phyloP scores from a whole-genome alignment of 2,329 filamentous ascomycete species.

The Leptosphaerulina australis region DNA sequence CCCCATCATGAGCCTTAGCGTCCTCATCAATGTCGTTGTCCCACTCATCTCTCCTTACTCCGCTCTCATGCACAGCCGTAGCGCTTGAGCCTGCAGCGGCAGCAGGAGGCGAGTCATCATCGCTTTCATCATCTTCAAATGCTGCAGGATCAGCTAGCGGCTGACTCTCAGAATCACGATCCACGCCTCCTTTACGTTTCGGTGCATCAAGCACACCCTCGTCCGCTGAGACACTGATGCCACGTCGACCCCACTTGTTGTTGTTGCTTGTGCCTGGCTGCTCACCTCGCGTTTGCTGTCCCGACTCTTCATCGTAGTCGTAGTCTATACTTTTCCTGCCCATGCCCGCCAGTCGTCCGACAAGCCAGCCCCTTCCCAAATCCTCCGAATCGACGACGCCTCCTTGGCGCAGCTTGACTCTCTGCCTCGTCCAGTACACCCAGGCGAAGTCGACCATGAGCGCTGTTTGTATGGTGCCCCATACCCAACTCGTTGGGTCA shows the following conservation, averaged over 20 bases:
- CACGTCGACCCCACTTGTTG: constrained; percentile 63
- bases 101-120: constrained; percentile 47
- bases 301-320: constrained; percentile 63
- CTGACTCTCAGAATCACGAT: constrained; percentile 41
- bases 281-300: constrained; percentile 42
- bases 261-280: constrained; percentile 31
- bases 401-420: constrained; percentile 88
- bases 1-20: constrained; percentile 36
- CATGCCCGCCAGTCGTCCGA: constrained; percentile 76
- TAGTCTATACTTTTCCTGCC: constrained; percentile 54
- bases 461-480: constrained; percentile 85
- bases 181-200: constrained; percentile 25
- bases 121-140: constrained; percentile 54
- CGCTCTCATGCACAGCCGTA: constrained; percentile 32
- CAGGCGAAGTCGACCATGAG: constrained; percentile 94
- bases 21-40: constrained; percentile 47
- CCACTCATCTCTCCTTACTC: constrained; percentile 49
- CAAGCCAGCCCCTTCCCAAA: constrained; percentile 81
- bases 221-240: constrained; percentile 66
- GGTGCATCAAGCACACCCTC: constrained; percentile 53
- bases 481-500: constrained; percentile 78
- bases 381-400: constrained; percentile 91
- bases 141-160: constrained; percentile 54
- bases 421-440: constrained; percentile 93
- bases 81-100: constrained; percentile 18